These are phyloP conservation scores for Cyclostephanos tholiformis DNA, from an alignment of 108 stramenopile genomes.

Conservation along the genomic window DNA sequence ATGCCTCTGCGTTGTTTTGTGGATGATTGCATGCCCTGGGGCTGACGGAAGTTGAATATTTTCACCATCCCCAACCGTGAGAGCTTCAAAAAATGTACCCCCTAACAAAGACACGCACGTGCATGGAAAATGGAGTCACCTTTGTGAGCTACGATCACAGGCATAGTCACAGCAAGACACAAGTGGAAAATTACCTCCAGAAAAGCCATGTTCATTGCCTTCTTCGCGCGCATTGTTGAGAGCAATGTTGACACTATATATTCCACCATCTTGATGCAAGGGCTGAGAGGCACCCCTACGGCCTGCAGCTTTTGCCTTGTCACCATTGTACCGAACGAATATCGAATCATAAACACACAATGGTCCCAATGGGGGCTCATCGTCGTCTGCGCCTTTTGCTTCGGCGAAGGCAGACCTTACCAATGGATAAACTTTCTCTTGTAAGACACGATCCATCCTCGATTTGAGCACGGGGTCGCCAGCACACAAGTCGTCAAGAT, in stretches of 20 bases:
- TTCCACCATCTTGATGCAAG: constrained; percentile 71
- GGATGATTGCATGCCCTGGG: constrained; percentile 62
- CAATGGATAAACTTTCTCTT: constrained; percentile 58
- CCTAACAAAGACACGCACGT: constrained; percentile 3
- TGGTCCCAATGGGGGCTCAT: constrained; percentile 20
- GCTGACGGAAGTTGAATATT: constrained; percentile 51
- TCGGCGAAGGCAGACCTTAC: constrained; percentile 58
- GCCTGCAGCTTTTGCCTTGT: constrained; percentile 40
- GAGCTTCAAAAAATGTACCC: constrained; percentile 72
- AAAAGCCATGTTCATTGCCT: constrained; percentile 11
- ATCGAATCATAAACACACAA: constrained; percentile 72
- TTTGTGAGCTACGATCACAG: background rate
- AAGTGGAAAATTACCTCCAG: background rate
- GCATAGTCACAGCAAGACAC: background rate
- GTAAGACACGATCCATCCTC: constrained; percentile 41
- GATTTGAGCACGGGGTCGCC: constrained; percentile 30
- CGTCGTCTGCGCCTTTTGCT: constrained; percentile 6
- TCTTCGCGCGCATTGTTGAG: constrained; percentile 64
- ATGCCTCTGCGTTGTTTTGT: constrained; percentile 66
- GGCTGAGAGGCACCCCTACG: constrained; percentile 66
- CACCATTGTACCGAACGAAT: constrained; percentile 75
- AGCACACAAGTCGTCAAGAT: constrained; percentile 43
- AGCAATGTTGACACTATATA: constrained; percentile 70
- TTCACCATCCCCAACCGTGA: constrained; percentile 25
- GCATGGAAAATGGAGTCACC: background rate